A percentile compares a stretch with the other conserved stretches of the same genome.
phyloP scores from a whole-genome alignment of 345 rosid genomes.

The Physaria fendleri region DNA sequence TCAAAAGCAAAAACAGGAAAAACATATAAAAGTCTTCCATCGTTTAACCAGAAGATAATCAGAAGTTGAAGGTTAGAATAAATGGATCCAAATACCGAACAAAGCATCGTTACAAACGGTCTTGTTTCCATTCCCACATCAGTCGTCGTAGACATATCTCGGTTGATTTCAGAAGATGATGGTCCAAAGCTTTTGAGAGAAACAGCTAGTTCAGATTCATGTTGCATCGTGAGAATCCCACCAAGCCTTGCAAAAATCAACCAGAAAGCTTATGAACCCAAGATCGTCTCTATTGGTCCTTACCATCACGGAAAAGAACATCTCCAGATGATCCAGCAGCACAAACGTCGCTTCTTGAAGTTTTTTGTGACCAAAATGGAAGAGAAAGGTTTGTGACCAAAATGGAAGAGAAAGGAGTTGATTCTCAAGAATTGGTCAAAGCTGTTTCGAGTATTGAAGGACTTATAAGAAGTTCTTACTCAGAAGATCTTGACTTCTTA shows the following conservation, averaged over 20 bases:
- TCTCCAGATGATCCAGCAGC: conserved; percentile 39
- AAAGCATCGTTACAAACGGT: neutral
- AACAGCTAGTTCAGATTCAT: conserved; percentile 33
- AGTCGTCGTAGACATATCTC: neutral
- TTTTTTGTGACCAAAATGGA: conserved; percentile 23
- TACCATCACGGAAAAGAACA: conserved; percentile 38
- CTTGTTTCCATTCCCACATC: neutral
- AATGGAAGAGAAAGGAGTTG: neutral
- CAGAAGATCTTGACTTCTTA: conserved; percentile 15
- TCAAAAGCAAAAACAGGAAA: too few relatives aligned
- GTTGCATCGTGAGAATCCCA: conserved; percentile 49
- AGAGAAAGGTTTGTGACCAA: conserved; percentile 22
- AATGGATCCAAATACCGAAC: neutral
- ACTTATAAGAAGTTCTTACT: conserved; percentile 32
- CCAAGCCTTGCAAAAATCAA: conserved; percentile 31
- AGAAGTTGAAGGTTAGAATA: neutral
- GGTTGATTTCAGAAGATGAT: conserved; percentile 1
- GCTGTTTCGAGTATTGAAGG: conserved; percentile 13
- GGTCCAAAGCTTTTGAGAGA: conserved; percentile 30
- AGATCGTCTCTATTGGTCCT: conserved; percentile 43
- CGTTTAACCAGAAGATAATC: neutral
- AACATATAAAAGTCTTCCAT: neutral
- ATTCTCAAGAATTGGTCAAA: conserved; percentile 9
- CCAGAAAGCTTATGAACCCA: conserved; percentile 40
- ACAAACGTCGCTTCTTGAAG: conserved; percentile 36